phyloP scores from a whole-genome alignment of 2,329 filamentous ascomycete species.

The Penicillium sp. region DNA sequence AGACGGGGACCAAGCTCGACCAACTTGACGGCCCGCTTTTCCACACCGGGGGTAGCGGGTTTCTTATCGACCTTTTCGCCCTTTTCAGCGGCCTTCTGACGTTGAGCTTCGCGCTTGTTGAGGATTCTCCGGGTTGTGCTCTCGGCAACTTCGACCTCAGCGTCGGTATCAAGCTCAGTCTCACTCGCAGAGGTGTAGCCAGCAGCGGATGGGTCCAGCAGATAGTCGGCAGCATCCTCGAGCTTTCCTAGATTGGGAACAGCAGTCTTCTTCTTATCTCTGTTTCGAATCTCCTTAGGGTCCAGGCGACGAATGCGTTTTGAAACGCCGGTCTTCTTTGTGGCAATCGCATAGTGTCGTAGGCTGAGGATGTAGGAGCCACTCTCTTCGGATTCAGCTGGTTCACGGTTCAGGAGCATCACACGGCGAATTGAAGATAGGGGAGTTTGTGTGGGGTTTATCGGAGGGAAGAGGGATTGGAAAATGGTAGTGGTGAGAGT shows the following conservation, averaged over 20 bases:
- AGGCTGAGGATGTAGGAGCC: conserved; percentile 83
- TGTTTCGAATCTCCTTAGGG: conserved; percentile 78
- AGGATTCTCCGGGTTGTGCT: conserved; percentile 57
- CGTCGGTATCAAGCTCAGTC: conserved; percentile 90
- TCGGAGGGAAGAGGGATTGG: conserved; percentile 93
- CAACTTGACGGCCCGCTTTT: conserved; percentile 87
- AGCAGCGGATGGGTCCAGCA: conserved; percentile 77
- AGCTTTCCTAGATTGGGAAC: conserved; percentile 89
- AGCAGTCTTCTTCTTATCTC: conserved; percentile 66
- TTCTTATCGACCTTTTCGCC: conserved; percentile 51
- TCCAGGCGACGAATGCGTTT: conserved; percentile 83
- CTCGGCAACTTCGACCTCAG: conserved; percentile 84
- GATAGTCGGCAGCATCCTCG: conserved; percentile 91
- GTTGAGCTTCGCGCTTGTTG: conserved; percentile 55
- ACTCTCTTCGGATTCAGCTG: conserved; percentile 49
- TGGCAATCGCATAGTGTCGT: conserved; percentile 93
- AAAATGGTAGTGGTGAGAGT: conserved; percentile 91
- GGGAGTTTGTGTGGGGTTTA: conserved; percentile 88
- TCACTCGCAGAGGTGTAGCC: conserved; percentile 94
- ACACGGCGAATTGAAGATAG: conserved; percentile 91
- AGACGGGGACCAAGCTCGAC: conserved; percentile 91
- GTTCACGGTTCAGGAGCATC: conserved; percentile 84
- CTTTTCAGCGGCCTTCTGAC: conserved; percentile 49
- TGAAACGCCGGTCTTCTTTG: conserved; percentile 80
- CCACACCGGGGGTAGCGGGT: conserved; percentile 58